phyloP scores from a whole-genome alignment of 2,329 filamentous ascomycete genomes.

The Penicillium hordei region DNA sequence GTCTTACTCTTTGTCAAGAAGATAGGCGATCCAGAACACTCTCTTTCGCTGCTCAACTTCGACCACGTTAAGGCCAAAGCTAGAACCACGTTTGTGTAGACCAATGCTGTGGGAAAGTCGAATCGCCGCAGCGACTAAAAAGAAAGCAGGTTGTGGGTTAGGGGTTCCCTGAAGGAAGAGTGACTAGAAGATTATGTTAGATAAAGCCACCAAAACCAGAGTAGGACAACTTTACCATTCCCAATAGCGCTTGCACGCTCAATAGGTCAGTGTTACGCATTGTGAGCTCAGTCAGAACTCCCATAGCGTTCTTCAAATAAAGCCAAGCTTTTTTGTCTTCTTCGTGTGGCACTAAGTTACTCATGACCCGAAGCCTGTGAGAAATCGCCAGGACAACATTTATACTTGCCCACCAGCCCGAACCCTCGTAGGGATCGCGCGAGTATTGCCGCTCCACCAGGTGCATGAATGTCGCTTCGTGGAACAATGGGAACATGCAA shows the following conservation, averaged over 20 bases:
- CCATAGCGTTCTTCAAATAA: slow-evolving; percentile 95
- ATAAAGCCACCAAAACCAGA: neutral
- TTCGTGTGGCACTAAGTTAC: slow-evolving; percentile 82
- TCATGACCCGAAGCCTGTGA: slow-evolving; percentile 90
- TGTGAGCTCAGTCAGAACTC: slow-evolving; percentile 84
- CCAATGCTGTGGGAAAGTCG: slow-evolving; percentile 91
- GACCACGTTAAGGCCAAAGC: slow-evolving; percentile 88
- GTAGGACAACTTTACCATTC: slow-evolving; percentile 61
- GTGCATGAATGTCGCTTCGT: slow-evolving; percentile 98
- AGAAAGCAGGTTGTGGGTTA: slow-evolving; percentile 91
- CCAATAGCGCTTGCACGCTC: slow-evolving; percentile 89
- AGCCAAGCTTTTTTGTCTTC: slow-evolving; percentile 95
- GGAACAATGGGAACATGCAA: slow-evolving; percentile 96
- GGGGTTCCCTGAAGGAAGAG: slow-evolving; percentile 94
- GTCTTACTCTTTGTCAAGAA: slow-evolving; percentile 67
- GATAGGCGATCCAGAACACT: slow-evolving; percentile 75
- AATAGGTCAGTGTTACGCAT: slow-evolving; percentile 95
- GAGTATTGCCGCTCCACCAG: slow-evolving; percentile 93
- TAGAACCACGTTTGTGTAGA: slow-evolving; percentile 86
- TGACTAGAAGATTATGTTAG: slow-evolving; percentile 48
- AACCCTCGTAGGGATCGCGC: slow-evolving; percentile 85
- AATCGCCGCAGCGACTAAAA: slow-evolving; percentile 87
- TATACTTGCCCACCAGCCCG: slow-evolving; percentile 97
- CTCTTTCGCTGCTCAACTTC: slow-evolving; percentile 88
- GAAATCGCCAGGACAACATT: slow-evolving; percentile 94